Conservation (phyloP, 495 filamentous ascomycete species). For the Neurospora sp. region DNA sequence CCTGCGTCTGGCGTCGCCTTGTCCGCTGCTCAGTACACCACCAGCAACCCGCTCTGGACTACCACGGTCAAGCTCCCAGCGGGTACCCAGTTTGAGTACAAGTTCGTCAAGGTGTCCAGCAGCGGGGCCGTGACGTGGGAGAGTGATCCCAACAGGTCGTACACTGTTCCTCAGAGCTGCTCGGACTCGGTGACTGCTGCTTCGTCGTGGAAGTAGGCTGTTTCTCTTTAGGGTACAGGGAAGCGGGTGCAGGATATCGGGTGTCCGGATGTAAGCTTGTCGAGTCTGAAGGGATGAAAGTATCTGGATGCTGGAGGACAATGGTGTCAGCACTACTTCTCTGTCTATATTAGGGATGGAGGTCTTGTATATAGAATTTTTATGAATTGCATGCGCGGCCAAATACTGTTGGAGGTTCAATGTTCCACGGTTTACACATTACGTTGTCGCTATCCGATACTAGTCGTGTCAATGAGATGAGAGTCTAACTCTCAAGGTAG, state of each 20-base stretch:
- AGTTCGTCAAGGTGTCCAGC: constrained; percentile 51
- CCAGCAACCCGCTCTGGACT: constrained; percentile 47
- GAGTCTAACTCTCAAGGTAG: neutral
- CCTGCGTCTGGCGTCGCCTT: constrained; percentile 38
- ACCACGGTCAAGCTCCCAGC: constrained; percentile 39
- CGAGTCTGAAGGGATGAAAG: neutral
- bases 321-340: neutral
- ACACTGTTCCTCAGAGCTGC: constrained; percentile 46
- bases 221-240: neutral
- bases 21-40: constrained; percentile 44
- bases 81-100: constrained; percentile 53
- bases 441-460: neutral
- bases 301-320: neutral
- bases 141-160: constrained; percentile 52
- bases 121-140: constrained; percentile 53
- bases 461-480: neutral
- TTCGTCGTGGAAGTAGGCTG: constrained; percentile 5
- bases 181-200: constrained; percentile 25
- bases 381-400: neutral
- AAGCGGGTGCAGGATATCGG: neutral
- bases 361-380: neutral
- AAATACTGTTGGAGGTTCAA: neutral
- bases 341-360: neutral
- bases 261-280: neutral
- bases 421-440: neutral